Base-by-base conservation (phyloP, 768 basidiomycete genomes). In the Gautieria morchelliformis region DNA sequence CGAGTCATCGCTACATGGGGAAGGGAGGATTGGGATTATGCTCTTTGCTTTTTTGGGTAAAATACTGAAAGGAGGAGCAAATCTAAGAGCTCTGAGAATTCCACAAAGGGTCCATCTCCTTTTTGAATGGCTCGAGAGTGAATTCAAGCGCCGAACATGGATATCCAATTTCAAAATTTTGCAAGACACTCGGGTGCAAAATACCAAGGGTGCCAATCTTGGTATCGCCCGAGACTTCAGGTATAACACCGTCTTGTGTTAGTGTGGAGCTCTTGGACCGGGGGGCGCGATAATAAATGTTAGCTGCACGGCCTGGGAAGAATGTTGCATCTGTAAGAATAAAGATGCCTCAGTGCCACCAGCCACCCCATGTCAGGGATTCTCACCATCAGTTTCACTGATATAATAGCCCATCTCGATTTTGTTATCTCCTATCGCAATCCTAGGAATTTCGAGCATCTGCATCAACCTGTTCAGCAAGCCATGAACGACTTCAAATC, bases 131-230 rank as follows among this genome's bases (percentile, higher is more conserved):
- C 70, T 97, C 94, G 46, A 97, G 76, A 32, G 85, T 87, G 70
- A 99, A 93, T 76, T 99, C 95, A 56, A 99, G 73, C 7, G 86
- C 86, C 35, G 94, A 97, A 72, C 94, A 97, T 19, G 95, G 95
- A 73, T 89, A 94, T 42, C 80, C 81, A 60, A 98, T 87, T 70
- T 98, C 94, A 70, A 95, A 99, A 66, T 91, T 93, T 64, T 84
- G 82, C 57, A 99, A 74, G 4, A 98, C 96, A 6, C 74, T 80
- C 9, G 96, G 96, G 70, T 99, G 95, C 52, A 99, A 74, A 63
- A 97, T 90, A 30, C 96, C 96, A 58, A 99, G 74, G n/a, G 77
- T 81, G 44, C 96, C 96, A 61, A 99, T 88, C 60, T 79, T 76
- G 33, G 84, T 67, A 70, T 98, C 96, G 24, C 52, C 58, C 5